These are phyloP conservation scores for Cladosporium sp. DNA, from an alignment of 2,329 filamentous ascomycete species.

Conservation along the genomic window DNA sequence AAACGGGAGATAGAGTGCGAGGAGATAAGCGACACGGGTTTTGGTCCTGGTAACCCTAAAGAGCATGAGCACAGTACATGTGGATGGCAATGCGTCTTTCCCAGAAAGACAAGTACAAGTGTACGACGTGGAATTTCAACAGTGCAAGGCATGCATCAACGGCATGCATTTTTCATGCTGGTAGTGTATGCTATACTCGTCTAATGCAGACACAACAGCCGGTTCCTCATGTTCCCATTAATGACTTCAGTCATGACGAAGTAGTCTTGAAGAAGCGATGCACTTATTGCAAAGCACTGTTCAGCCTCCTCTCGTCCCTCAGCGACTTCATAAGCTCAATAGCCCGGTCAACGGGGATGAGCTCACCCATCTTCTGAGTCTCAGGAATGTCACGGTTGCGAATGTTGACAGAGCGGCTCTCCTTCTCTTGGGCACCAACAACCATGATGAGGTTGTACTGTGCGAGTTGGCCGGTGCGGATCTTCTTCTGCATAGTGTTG, in stretches of 20 bases:
- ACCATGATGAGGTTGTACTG: conserved; percentile 84
- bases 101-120: too few relatives aligned
- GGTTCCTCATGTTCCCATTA: not conserved
- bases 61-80: too few relatives aligned
- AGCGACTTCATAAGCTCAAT: conserved; percentile 49
- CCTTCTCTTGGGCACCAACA: conserved; percentile 59
- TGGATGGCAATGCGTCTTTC: too few relatives aligned
- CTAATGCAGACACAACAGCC: not conserved
- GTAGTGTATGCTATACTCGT: not conserved
- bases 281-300: conserved; percentile 21
- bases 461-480: conserved; percentile 72
- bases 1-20: too few relatives aligned
- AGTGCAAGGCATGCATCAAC: not conserved
- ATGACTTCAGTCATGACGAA: not conserved
- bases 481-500: conserved; percentile 87
- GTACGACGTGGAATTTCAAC: too few relatives aligned
- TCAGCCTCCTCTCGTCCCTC: conserved; percentile 40
- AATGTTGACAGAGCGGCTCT: conserved; percentile 58
- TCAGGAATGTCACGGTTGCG: conserved; percentile 60
- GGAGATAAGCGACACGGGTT: too few relatives aligned
- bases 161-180: not conserved
- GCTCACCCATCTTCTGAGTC: conserved; percentile 59
- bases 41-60: too few relatives aligned
- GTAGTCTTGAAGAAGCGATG: not conserved
- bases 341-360: conserved; percentile 58